Conservation (phyloP, 345 rosid species). For the Turritis glabra region DNA sequence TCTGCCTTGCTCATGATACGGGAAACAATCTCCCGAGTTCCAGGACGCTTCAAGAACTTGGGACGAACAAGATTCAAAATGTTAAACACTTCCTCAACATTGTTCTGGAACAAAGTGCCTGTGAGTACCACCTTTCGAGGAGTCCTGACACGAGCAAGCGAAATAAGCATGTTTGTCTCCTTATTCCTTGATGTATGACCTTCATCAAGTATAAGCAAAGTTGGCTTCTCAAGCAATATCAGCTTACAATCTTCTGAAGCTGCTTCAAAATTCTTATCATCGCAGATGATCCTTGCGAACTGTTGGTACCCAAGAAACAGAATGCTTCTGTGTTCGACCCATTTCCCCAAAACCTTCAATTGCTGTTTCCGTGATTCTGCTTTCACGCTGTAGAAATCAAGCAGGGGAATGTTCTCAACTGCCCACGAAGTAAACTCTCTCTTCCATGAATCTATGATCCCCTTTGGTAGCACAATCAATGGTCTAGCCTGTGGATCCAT, state of each 20-base stretch:
- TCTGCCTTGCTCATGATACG: slow-evolving; percentile 70
- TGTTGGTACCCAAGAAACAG: slow-evolving; percentile 90
- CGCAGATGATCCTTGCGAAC: slow-evolving; percentile 72
- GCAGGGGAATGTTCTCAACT: slow-evolving; percentile 66
- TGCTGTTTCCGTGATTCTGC: slow-evolving; percentile 77
- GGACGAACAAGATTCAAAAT: slow-evolving; percentile 87
- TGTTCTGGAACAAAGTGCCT: slow-evolving; percentile 88
- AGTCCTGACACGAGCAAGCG: slow-evolving; percentile 81
- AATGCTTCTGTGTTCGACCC: slow-evolving; percentile 73
- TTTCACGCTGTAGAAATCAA: slow-evolving; percentile 70
- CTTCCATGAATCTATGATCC: slow-evolving; percentile 84
- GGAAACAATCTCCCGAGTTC: slow-evolving; percentile 47
- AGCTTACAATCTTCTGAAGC: slow-evolving; percentile 49
- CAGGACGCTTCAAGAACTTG: slow-evolving; percentile 61
- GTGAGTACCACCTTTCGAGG: slow-evolving; percentile 86
- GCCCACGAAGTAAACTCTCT: slow-evolving; percentile 83
- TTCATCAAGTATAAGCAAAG: slow-evolving; percentile 83
- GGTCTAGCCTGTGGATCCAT: slow-evolving; percentile 79
- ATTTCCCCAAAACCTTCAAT: slow-evolving; percentile 59
- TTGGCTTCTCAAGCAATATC: slow-evolving; percentile 67
- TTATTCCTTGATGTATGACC: slow-evolving; percentile 91
- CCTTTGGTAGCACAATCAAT: slow-evolving; percentile 80
- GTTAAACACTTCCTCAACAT: slow-evolving; percentile 85
- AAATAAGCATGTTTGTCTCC: slow-evolving; percentile 63
- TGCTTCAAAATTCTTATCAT: slow-evolving; percentile 38